A percentile compares a stretch with the other conserved stretches of the same genome.
These are phyloP conservation scores for Phlyctochytrium bullatum DNA, from an alignment of 192 early-diverging fungal species.

Conservation along the genomic window DNA sequence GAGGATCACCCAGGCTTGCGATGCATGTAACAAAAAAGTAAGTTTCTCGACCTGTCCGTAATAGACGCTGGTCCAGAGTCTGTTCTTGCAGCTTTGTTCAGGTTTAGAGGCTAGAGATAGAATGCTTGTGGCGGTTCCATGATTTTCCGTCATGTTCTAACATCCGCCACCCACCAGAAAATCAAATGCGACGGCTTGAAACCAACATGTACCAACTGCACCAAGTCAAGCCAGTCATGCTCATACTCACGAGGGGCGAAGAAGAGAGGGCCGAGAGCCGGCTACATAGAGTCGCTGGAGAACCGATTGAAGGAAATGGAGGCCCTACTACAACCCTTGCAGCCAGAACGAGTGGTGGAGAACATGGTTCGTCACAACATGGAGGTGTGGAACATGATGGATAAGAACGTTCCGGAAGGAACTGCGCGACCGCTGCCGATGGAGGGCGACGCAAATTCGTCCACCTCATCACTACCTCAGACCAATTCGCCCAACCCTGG, in stretches of 20 bases:
- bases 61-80: neutral
- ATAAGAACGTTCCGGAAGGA: neutral
- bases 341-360: neutral
- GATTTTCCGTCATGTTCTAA: neutral
- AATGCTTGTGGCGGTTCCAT: neutral
- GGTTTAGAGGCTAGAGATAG: neutral
- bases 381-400: neutral
- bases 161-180: conserved; percentile 52
- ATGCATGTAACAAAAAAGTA: conserved; percentile 64
- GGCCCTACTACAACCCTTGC: conserved; percentile 48
- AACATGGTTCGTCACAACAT: neutral
- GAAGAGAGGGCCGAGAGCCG: conserved; percentile 83
- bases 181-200: conserved; percentile 82
- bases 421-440: neutral
- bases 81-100: conserved; percentile 3
- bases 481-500: neutral
- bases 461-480: neutral
- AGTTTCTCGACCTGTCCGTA: neutral
- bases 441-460: neutral
- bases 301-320: conserved; percentile 78
- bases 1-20: conserved; percentile 69
- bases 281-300: conserved; percentile 75
- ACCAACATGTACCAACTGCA: conserved; percentile 79
- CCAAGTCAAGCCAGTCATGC: conserved; percentile 63
- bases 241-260: conserved; percentile 82